Conservation (phyloP, 129 eudicot genomes). For the Sambucus nigra region DNA sequence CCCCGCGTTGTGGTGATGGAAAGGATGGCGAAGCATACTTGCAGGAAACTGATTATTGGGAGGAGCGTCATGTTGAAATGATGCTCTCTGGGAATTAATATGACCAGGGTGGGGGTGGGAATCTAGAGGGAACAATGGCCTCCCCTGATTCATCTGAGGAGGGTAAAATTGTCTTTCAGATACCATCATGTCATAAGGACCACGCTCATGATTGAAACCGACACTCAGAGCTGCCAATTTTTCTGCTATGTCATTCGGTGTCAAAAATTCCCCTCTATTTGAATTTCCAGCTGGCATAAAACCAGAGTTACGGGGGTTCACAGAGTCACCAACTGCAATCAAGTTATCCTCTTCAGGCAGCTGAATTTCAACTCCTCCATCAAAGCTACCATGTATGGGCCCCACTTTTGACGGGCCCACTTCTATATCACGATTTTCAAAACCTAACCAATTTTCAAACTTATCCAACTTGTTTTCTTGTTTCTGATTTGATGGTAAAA, state of each 20-base stretch:
- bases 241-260: constrained; percentile 41
- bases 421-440: constrained; percentile 30
- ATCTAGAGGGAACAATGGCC: constrained; percentile 46
- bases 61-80: constrained; percentile 34
- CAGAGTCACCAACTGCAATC: constrained; percentile 29
- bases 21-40: constrained; percentile 38
- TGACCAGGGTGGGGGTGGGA: constrained; percentile 22
- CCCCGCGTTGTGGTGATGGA: constrained; percentile 48
- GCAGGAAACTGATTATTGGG: constrained; percentile 45
- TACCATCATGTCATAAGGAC: constrained; percentile 41
- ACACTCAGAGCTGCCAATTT: constrained; percentile 52
- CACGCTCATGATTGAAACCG: constrained; percentile 38
- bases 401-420: constrained; percentile 22
- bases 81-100: constrained; percentile 52
- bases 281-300: constrained; percentile 14
- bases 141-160: constrained; percentile 38
- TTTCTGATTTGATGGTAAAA: constrained; percentile 20
- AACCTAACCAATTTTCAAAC: constrained; percentile 39
- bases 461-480: constrained; percentile 27
- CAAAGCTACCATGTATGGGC: constrained; percentile 22
- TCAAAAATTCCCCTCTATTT: constrained; percentile 14
- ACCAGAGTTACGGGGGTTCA: constrained; percentile 21
- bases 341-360: constrained; percentile 75
- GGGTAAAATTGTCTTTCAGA: constrained; percentile 36
- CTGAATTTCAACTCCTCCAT: constrained; percentile 32